Evolutionary conservation across 345 rosid genomes (phyloP).

Genomic region (Aquilaria sinensis): DNA sequence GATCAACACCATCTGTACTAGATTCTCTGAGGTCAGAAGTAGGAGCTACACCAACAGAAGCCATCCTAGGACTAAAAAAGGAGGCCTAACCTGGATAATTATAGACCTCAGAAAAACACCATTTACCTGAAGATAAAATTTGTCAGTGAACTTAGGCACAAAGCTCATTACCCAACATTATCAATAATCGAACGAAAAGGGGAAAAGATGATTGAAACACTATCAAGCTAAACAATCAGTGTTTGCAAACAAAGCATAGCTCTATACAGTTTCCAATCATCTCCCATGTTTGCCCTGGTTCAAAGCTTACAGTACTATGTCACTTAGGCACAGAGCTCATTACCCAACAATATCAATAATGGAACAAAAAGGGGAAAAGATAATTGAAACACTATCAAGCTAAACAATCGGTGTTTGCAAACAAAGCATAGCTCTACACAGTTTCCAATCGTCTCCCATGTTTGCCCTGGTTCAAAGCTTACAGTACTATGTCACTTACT

Average conservation of each 20-base stretch:
- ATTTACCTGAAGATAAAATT: constrained; percentile 22
- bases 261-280: too few relatives aligned
- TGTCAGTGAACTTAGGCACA: constrained; percentile 1
- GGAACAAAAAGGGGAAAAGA: neutral
- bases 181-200: neutral
- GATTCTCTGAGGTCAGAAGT: constrained; percentile 47
- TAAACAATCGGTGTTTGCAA: neutral
- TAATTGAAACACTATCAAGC: neutral
- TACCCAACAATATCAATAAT: neutral
- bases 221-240: neutral
- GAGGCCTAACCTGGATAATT: constrained; percentile 17
- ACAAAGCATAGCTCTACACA: neutral
- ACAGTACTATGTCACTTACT: too few relatives aligned
- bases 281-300: too few relatives aligned
- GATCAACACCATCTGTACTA: constrained; percentile 47
- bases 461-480: too few relatives aligned
- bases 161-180: neutral
- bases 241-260: neutral
- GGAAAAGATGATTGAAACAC: neutral
- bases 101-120: constrained; percentile 15
- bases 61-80: constrained; percentile 35
- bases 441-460: too few relatives aligned
- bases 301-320: too few relatives aligned
- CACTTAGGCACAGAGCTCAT: too few relatives aligned
- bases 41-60: constrained; percentile 65